phyloP scores from a whole-genome alignment of 441 rosid species.

The Hura crepitans region DNA sequence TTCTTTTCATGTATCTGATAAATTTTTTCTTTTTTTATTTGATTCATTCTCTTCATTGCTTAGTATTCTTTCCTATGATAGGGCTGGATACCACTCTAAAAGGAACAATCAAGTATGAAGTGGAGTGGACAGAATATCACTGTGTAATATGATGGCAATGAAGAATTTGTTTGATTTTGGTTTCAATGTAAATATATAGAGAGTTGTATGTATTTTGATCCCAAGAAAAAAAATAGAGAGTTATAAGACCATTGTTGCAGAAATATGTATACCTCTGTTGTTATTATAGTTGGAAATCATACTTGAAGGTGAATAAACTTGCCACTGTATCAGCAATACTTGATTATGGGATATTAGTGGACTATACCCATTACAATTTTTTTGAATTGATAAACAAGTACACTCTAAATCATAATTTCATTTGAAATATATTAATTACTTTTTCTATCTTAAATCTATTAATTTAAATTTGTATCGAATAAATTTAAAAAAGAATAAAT shows the following conservation, averaged over 20 bases:
- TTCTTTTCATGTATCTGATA: background rate
- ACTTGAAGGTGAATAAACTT: background rate
- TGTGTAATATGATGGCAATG: background rate
- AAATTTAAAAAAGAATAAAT: too few relatives aligned
- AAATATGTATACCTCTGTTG: background rate
- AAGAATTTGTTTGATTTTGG: background rate
- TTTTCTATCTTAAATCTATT: too few relatives aligned
- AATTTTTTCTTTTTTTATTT: background rate
- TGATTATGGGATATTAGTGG: too few relatives aligned
- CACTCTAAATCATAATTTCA: too few relatives aligned
- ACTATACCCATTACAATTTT: too few relatives aligned
- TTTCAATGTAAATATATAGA: conserved; percentile 16
- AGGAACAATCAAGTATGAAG: background rate
- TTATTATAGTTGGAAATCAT: background rate
- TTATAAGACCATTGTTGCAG: background rate
- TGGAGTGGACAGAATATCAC: background rate
- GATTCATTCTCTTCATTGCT: conserved; percentile 4
- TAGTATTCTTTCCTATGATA: conserved; percentile 24
- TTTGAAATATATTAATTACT: too few relatives aligned
- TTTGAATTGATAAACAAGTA: too few relatives aligned
- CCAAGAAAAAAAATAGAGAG: background rate
- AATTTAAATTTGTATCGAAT: too few relatives aligned
- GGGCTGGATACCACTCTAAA: conserved; percentile 81
- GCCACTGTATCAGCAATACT: background rate
- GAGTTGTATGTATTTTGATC: background rate